Evolutionary conservation across 139 green algal species (phyloP), one percentile per base, ranked within the genome.

Genomic region (Yamagishiella unicocca): DNA sequence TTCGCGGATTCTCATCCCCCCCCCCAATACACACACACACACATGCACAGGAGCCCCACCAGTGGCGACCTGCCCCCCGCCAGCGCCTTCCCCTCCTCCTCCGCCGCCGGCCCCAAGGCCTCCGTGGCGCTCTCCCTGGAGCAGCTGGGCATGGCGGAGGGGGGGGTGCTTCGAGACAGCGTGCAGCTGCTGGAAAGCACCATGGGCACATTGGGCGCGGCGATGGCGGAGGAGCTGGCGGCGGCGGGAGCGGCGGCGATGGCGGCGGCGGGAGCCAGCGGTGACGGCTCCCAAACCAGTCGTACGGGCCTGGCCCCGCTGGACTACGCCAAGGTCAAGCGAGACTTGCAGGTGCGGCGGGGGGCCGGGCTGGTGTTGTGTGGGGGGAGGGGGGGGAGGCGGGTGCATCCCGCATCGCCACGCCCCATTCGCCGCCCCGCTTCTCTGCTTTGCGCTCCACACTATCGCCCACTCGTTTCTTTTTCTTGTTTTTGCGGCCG

Each of bases 111-210:
- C 31, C 66, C 21, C 6, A 25, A 74, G 3, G 66, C 17, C 3
- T 35, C 53, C 6, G 2, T 83, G 76, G 53, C 14, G 25, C 62
- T 85, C 12, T 76, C 61, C 29, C 79, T 85, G 40, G 40, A 45
- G 45, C 31, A 55, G 43, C 24, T 79, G 45, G 66, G 42, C 31
- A n/a, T 70, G 19, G 3, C 29, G 19, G 66, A 80, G 35, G 29
- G 22, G 22, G 81, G 64, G 29, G 80, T 78, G 33, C 66, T 87
- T 33, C 81, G 81, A 33, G 46, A 79, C 4, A 87, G 67, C 38
- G 66, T 70, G 9, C 25, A 40, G 66, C 71, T 88, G 70, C 27
- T 53, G 40, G 29, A 50, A 31, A 43, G 38, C 17, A 78, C 70
- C 17, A n/a, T 78, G 70, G 70, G 70, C 14, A 12, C 50, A 25